phyloP scores from a whole-genome alignment of 768 basidiomycete genomes.

The Mycena indigotica region DNA sequence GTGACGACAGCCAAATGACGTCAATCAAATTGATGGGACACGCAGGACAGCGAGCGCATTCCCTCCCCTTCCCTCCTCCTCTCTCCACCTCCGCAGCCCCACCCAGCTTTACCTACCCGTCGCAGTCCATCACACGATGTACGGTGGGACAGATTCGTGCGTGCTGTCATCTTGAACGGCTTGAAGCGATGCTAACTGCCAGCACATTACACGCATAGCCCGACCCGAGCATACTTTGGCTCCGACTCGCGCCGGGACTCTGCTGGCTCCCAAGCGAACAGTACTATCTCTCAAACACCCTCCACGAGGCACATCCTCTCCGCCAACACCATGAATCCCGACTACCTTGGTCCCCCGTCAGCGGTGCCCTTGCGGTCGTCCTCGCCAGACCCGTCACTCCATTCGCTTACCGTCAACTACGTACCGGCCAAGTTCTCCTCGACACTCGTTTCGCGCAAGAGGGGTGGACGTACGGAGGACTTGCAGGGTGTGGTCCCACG shows the following conservation, averaged over 20 bases:
- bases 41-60: no score
- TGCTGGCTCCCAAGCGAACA: constrained; percentile 34
- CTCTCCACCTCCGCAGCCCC: no score
- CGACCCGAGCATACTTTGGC: not conserved
- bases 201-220: no score
- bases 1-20: no score
- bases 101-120: no score
- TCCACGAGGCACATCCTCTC: constrained; percentile 42
- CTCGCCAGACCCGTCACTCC: constrained; percentile 1
- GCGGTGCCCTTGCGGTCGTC: constrained; percentile 29
- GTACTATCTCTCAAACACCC: constrained; percentile 33
- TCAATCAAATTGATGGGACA: no score
- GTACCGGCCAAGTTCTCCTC: constrained; percentile 61
- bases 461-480: not conserved
- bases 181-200: not conserved
- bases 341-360: constrained; percentile 36
- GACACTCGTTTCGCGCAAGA: constrained; percentile 37
- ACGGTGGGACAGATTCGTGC: constrained; percentile 8
- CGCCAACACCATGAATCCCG: constrained; percentile 24
- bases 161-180: not conserved
- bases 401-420: constrained; percentile 57
- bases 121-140: constrained; percentile 11
- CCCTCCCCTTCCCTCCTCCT: no score
- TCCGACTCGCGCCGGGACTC: constrained; percentile 20
- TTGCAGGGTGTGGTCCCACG: constrained; percentile 26